Evolutionary conservation across 495 filamentous ascomycete genomes (phyloP).

Genomic region (Aspergillus incahuasiensis): DNA sequence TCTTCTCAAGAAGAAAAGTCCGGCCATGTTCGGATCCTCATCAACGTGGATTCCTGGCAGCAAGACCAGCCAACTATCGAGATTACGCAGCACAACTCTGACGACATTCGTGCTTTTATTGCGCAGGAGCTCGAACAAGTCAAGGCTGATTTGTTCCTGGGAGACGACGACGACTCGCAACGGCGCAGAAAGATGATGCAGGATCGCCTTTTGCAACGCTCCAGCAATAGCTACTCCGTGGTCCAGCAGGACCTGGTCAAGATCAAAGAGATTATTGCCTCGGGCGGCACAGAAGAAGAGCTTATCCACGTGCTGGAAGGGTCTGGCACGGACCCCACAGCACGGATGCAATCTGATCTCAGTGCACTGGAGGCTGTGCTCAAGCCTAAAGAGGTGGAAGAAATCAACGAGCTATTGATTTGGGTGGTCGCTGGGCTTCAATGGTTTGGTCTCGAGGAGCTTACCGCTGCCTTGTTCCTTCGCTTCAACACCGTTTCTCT

Average conservation of each 20-base stretch:
- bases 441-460: conserved; percentile 8
- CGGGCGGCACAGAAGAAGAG: conserved; percentile 21
- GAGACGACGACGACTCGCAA: conserved; percentile 8
- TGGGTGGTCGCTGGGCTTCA: conserved; percentile 19
- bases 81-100: conserved; percentile 6
- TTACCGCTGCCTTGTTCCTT: conserved; percentile 18
- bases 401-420: conserved; percentile 24
- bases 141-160: conserved; percentile 10
- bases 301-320: conserved; percentile 17
- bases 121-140: conserved; percentile 5
- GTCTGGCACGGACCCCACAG: conserved; percentile 15
- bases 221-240: conserved; percentile 6
- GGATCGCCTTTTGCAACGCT: conserved; percentile 8
- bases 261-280: conserved; percentile 18
- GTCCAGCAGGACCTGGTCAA: conserved; percentile 15
- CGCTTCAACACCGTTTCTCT: conserved; percentile 17
- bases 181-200: neutral
- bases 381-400: conserved; percentile 21
- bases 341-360: conserved; percentile 12
- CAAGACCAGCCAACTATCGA: too few relatives aligned
- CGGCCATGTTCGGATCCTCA: conserved; percentile 4
- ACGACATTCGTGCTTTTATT: conserved; percentile 10
- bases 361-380: conserved; percentile 17
- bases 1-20: neutral
- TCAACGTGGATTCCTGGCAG: conserved; percentile 4